Base-by-base conservation (phyloP, 805 yeast genomes). In the Yamadazyma laniorum region DNA sequence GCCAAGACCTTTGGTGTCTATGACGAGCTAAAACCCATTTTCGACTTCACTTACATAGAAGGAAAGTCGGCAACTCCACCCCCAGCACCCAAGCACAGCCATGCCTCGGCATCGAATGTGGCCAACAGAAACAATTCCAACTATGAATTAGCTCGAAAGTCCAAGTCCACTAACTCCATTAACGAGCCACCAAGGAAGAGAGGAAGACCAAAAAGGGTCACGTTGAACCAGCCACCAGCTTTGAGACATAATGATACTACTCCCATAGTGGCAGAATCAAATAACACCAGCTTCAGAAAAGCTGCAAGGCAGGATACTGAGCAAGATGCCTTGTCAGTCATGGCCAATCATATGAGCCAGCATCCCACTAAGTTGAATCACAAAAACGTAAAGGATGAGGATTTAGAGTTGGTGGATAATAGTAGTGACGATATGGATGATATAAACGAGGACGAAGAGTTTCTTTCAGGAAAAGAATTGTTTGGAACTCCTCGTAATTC, bases 1-100 rank as follows among this genome's bases (percentile, higher is more conserved):
- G 74, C 74, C 22, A 51, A 52, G 16, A 49, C 49, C 19, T 67
- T 69, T 40, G 67, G 59, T n/a, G 70, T 67, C 3, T 66, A 70
- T 43, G 83, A 75, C 3, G 67, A 74, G 12, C 67, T 91, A 31
- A 60, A 65, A 26, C 85, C 90, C 0, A 64, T 89, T 16, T 80
- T 90, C 44, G 81, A 80, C 23, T 85, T 76, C 53, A 62, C 63
- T 59, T 53, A 67, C 47, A 45, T 66, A 17, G 74, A 68, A 47
- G 74, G 73, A 8, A 50, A 58, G 40, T 56, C 67, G 1, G 59
- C 44, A 36, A 57, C 72, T n/a, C 74, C 74, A 3, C 74, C 74
- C 3, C 74, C 74, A 6, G 74, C 74, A 3, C 74, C 73, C 5
- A 67, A 66, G 49, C 74, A 67, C 45, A 65, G 53, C 45, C 74